Conservation (phyloP, 2,329 filamentous ascomycete species). For the Paracoccidioides lutzii region DNA sequence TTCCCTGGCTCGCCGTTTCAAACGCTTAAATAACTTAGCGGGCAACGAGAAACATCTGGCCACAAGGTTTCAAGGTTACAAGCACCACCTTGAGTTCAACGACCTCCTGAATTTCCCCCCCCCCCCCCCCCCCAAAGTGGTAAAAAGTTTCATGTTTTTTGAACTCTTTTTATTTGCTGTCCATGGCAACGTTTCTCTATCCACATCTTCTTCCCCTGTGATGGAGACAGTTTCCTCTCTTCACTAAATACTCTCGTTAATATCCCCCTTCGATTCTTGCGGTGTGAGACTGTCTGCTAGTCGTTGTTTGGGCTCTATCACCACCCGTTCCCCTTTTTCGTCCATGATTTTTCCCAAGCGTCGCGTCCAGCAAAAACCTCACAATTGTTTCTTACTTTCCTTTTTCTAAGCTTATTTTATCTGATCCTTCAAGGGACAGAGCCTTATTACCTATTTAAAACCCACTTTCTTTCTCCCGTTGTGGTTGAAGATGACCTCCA, state of each 20-base stretch:
- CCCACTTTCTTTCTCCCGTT: constrained; percentile 8
- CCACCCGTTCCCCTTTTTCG: neutral
- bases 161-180: constrained; percentile 10
- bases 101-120: constrained; percentile 2
- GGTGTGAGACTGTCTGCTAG: neutral
- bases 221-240: constrained; percentile 23
- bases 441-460: constrained; percentile 1
- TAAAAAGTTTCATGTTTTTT: neutral
- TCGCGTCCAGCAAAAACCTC: neutral
- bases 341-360: neutral
- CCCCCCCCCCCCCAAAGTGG: too few relatives aligned
- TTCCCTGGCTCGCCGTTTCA: too few relatives aligned
- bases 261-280: constrained; percentile 8
- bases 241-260: constrained; percentile 25
- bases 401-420: neutral
- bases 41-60: neutral
- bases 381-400: neutral
- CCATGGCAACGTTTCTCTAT: constrained; percentile 16
- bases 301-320: neutral
- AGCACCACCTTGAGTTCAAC: too few relatives aligned
- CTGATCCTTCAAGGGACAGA: neutral
- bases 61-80: too few relatives aligned
- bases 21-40: too few relatives aligned
- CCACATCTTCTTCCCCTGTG: constrained; percentile 16
- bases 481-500: constrained; percentile 8